A percentile compares a stretch with the other conserved stretches of the same genome.
phyloP scores from a whole-genome alignment of 306 rosid species.

The Cucumis cinereus region DNA sequence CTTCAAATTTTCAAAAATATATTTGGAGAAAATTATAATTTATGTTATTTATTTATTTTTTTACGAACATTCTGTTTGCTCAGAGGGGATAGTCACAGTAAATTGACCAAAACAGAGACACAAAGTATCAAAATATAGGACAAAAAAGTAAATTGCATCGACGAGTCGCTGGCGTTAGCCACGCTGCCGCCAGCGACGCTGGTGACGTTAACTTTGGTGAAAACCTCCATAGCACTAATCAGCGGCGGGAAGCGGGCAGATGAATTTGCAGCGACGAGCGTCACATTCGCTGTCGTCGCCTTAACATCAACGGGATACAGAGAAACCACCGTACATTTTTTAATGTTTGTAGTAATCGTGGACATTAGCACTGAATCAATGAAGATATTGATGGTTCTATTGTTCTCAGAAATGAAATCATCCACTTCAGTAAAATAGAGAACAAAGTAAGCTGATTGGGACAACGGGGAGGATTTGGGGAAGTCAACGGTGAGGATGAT shows the following conservation, averaged over 20 bases:
- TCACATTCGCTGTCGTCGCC: background rate
- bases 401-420: background rate
- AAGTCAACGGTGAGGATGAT: background rate
- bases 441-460: background rate
- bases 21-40: no score
- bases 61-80: no score
- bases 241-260: background rate
- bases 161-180: no score
- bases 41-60: no score
- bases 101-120: no score
- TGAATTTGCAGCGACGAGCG: background rate
- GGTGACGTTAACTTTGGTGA: background rate
- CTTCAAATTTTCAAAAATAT: no score
- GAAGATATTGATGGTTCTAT: background rate
- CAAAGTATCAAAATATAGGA: no score
- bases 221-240: background rate
- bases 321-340: background rate
- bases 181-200: no score
- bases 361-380: background rate
- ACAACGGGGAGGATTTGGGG: background rate
- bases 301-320: background rate
- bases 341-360: background rate
- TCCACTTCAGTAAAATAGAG: background rate
- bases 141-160: no score
- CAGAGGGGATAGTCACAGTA: no score